Base-by-base conservation (phyloP, 225 moss, liverwort and hornwort genomes). In the Polytrichum commune region DNA sequence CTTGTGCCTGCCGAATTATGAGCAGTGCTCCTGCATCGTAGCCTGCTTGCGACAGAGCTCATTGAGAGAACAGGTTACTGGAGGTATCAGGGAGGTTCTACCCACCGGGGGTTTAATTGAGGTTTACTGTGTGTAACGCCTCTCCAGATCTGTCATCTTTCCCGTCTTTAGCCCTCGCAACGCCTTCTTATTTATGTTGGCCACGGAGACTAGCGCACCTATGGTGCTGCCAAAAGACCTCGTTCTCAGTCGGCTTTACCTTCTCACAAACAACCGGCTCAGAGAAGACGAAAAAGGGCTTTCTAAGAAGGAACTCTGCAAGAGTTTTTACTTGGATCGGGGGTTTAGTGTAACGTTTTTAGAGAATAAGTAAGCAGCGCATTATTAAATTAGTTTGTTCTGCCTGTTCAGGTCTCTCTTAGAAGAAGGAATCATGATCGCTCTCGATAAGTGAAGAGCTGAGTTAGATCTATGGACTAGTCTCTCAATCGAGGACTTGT, bases 81-180 rank as follows among this genome's bases (percentile, higher is more conserved):
- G 25, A 65, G 79, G 69, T 69, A 79, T 71, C 62, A 33, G 64
- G 68, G 78, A 76, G 76, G 79, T 72, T 82, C 74, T 67, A 7
- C 53, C 9, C 22, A 74, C 22, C 58, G 81, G 84, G 79, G 5
- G 67, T 81, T 74, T 79, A 29, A 71, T 71, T 75, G 65, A 70
- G 76, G 81, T 65, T 73, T 68, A 74, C 60, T 9, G 53, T 32
- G 64, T 9, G 74, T 71, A 74, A 72, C 69, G 71, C 57, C 74
- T 61, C 65, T 65, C 61, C 74, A 74, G 76, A 81, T 79, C 81
- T 68, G 65, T 71, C 24, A 23, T 16, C 26, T 76, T 32, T 56
- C 26, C 62, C 63, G 29, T 53, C 16, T 68, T 73, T 55, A 27
- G 73, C 13, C 38, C 63, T 57, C 18, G 55, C 38, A 62, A 53